phyloP scores from a whole-genome alignment of 1,284 basidiomycete species.

The Ganoderma boninense region DNA sequence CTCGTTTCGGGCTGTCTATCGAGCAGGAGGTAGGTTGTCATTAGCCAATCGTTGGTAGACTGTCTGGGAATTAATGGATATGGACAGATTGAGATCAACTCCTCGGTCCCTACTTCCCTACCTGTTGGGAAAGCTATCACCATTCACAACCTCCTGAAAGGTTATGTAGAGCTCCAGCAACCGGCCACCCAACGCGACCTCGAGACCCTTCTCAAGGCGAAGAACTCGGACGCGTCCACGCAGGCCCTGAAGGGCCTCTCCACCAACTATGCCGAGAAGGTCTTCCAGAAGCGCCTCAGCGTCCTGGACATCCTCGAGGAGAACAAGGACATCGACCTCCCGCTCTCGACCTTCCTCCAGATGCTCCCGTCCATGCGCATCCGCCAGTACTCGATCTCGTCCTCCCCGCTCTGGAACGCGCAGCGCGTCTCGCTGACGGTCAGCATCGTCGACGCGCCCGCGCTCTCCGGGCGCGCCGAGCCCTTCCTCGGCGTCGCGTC shows the following conservation, averaged over 20 bases:
- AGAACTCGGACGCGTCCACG: constrained; percentile 28
- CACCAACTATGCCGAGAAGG: constrained; percentile 45
- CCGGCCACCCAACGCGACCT: constrained; percentile 53
- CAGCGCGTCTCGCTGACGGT: constrained; percentile 53
- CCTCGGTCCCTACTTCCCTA: constrained; percentile 50
- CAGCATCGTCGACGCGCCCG: constrained; percentile 50
- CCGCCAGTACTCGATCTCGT: constrained; percentile 62
- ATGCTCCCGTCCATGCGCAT: constrained; percentile 59
- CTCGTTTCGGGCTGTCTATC: constrained; percentile 49
- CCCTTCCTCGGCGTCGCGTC: constrained; percentile 58
- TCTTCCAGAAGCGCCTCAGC: constrained; percentile 50
- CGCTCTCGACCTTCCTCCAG: constrained; percentile 50
- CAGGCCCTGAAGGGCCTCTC: constrained; percentile 39
- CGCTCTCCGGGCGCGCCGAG: constrained; percentile 43
- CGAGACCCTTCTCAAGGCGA: constrained; percentile 34
- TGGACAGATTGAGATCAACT: constrained; percentile 47
- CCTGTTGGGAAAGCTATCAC: constrained; percentile 50
- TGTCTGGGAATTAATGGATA: background rate
- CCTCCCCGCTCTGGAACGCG: constrained; percentile 56
- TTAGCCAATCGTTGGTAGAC: too few relatives aligned
- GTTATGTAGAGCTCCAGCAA: constrained; percentile 59
- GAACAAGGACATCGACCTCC: constrained; percentile 48
- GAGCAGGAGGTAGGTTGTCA: constrained; percentile 49
- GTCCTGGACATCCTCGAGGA: constrained; percentile 56
- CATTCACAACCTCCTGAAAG: constrained; percentile 48